These are phyloP conservation scores for Aureobasidium sp. DNA, from an alignment of 2,329 filamentous ascomycete species.

Conservation along the genomic window DNA sequence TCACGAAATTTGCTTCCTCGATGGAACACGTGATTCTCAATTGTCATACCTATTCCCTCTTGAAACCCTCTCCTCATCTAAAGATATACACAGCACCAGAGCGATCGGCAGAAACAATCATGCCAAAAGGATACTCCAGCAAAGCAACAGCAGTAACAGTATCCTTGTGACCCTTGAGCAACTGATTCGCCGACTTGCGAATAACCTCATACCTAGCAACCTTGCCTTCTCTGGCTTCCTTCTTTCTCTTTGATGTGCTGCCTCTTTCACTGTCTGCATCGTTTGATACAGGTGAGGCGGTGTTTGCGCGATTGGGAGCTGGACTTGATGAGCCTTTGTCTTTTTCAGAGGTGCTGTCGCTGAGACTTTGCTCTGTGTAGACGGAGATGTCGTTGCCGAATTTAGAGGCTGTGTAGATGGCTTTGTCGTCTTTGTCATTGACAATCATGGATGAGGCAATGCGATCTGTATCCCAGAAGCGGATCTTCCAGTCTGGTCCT, in stretches of 20 bases:
- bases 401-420: conserved; percentile 53
- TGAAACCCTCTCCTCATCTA: conserved; percentile 2
- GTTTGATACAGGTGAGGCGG: neutral
- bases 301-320: neutral
- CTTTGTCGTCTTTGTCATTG: conserved; percentile 63
- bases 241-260: conserved; percentile 29
- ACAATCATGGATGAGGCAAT: conserved; percentile 72
- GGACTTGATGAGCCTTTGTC: neutral
- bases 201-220: conserved; percentile 78
- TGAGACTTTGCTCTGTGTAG: conserved; percentile 21
- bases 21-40: no score
- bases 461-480: conserved; percentile 84
- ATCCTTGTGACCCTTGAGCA: conserved; percentile 81
- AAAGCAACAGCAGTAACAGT: conserved; percentile 81
- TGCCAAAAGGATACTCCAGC: conserved; percentile 80
- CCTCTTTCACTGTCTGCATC: conserved; percentile 18
- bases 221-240: conserved; percentile 22
- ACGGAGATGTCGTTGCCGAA: conserved; percentile 33
- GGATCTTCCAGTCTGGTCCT: conserved; percentile 80
- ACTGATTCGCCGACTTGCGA: conserved; percentile 74
- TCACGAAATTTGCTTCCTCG: no score
- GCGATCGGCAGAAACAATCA: conserved; percentile 85
- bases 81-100: conserved; percentile 85
- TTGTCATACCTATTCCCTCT: no score
- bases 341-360: neutral